A percentile compares a stretch with the other conserved stretches of the same genome.
These are phyloP conservation scores for Didymella pomorum DNA, from an alignment of 2,329 filamentous ascomycete species.

Conservation along the genomic window DNA sequence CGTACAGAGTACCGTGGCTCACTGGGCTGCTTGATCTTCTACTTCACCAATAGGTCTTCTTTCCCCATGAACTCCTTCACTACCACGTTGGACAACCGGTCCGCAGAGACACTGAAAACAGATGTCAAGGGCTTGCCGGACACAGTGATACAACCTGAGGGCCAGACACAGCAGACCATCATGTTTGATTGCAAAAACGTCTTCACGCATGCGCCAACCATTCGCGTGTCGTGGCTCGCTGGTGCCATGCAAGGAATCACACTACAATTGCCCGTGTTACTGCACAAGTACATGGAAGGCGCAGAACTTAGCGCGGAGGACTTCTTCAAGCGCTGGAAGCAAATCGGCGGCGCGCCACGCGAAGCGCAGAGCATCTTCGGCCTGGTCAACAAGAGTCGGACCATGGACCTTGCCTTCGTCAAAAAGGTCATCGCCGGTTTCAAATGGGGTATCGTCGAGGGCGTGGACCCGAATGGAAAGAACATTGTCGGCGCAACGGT, in stretches of 20 bases:
- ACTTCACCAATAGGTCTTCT: conserved; percentile 93
- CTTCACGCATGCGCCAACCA: conserved; percentile 85
- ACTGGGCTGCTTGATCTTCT: conserved; percentile 92
- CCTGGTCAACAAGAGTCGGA: conserved; percentile 65
- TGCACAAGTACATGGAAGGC: conserved; percentile 97
- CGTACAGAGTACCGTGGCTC: conserved; percentile 95
- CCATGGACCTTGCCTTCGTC: conserved; percentile 76
- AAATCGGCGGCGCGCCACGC: conserved; percentile 87
- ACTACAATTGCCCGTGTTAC: conserved; percentile 83
- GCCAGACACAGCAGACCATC: conserved; percentile 89
- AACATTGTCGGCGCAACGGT: conserved; percentile 94
- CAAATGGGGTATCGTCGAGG: conserved; percentile 83
- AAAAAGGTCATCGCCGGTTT: conserved; percentile 80
- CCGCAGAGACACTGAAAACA: conserved; percentile 74
- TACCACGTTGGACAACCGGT: conserved; percentile 82
- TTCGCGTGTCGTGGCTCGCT: conserved; percentile 92
- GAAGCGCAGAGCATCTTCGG: conserved; percentile 91
- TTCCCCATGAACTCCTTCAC: conserved; percentile 89
- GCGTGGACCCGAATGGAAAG: conserved; percentile 89
- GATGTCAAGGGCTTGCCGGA: conserved; percentile 91
- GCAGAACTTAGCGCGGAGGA: conserved; percentile 87
- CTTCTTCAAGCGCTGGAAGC: conserved; percentile 99
- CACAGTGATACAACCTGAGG: conserved; percentile 74
- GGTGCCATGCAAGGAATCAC: conserved; percentile 93
- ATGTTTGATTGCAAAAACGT: conserved; percentile 89